Base-by-base conservation (phyloP, 2,329 filamentous ascomycete genomes). In the Pseudogymnoascus sp. region DNA sequence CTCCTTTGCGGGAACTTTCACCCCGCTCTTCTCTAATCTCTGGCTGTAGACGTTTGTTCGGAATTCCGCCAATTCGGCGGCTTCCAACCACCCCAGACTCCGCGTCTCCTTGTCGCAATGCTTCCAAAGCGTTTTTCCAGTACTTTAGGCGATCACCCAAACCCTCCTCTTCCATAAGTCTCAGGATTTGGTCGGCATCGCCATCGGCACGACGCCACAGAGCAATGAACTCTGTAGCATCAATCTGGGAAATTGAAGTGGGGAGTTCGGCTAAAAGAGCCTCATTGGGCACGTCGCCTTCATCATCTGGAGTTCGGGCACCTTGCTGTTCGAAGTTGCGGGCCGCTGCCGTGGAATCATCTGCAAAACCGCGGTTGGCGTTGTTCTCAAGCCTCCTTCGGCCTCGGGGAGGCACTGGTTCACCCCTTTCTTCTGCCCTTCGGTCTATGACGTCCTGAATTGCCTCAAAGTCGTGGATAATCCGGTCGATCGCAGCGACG, bases 141-240 rank as follows among this genome's bases (percentile, higher is more conserved):
- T 84, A 83, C 9, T 77, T 75, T 35, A 89, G 77, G 58, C 81
- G 80, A 9, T 84, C 81, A 61, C 82, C 77, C 2, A 84, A 77
- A 4, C 81, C 78, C 66, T 88, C 85, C 37, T 83, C 79, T 38
- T 81, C 79, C 33, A 88, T 85, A 20, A 89, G 83, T 39, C 78
- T 75, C 2, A 87, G 66, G 25, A 89, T 83, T 62, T 78, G 79
- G 36, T 81, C 77, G 0, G 80, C 79, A 66, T 88, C 79, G 4
- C 85, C 85, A 43, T 79, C 78, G 1, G 85, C 84, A 61, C 82
- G 81, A 41, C 79, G 77, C 72, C 85, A 86, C 37, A 83, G 85
- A 61, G 76, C 78, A 58, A 58, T 58, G 71, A 75, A 83, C 68
- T 77, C 80, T 63, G 60, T 30, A 16, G 47, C 39, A 58, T 62